Conservation (phyloP, 345 rosid genomes). For the Eucalyptus pauciflora region DNA sequence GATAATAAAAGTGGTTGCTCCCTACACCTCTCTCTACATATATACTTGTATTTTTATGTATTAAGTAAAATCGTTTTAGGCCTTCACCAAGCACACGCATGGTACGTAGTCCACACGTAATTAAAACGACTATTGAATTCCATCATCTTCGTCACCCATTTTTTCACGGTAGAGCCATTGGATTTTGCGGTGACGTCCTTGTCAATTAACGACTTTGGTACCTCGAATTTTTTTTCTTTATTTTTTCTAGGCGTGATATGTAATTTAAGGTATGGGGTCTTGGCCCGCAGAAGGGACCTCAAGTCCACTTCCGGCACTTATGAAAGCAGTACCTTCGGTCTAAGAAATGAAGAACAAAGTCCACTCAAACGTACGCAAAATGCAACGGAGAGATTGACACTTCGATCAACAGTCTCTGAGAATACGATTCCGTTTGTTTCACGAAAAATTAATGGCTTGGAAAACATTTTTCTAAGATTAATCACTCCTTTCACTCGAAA, state of each 20-base stretch:
- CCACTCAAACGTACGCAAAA: not conserved
- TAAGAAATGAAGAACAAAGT: not conserved
- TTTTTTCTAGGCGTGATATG: not conserved
- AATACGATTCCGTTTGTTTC: rapidly evolving
- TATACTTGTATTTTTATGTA: not conserved
- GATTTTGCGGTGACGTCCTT: not conserved
- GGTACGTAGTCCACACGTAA: not conserved
- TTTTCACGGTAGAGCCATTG: not conserved
- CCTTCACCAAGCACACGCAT: not conserved
- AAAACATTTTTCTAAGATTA: not conserved
- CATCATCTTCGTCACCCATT: not conserved
- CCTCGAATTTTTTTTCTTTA: not conserved
- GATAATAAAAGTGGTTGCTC: not conserved
- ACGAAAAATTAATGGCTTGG: not conserved
- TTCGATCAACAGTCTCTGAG: not conserved
- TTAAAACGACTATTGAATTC: not conserved
- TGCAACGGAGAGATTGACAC: not conserved
- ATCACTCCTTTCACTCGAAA: not conserved
- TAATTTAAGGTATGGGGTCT: not conserved
- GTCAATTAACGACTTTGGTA: not conserved
- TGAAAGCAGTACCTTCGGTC: not conserved
- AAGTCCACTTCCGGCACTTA: not conserved
- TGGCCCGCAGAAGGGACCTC: not conserved
- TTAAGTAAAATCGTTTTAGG: not conserved
- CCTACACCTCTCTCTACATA: not conserved